Conservation (phyloP, 148 eudicot genomes). For the Pouteria glomerata region DNA sequence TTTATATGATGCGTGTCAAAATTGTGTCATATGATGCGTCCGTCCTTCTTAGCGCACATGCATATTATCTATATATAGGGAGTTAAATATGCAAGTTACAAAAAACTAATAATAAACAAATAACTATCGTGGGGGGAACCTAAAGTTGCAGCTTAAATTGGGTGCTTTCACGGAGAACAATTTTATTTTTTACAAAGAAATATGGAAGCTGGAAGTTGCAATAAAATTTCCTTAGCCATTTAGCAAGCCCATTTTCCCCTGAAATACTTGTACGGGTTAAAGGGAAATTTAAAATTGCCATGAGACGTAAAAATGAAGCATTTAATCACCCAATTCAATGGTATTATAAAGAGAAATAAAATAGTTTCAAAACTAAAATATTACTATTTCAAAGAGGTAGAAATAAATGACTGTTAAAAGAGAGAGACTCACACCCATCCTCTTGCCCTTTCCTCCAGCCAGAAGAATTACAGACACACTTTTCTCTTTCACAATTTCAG, state of each 20-base stretch:
- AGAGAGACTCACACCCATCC: conserved; percentile 77
- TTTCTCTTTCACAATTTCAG: conserved; percentile 57
- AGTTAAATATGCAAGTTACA: too few species aligned
- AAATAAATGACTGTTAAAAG: not conserved
- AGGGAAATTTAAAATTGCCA: not conserved
- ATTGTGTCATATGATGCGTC: too few species aligned
- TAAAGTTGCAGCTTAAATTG: too few species aligned
- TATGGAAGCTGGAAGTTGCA: too few species aligned
- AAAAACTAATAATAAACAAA: too few species aligned
- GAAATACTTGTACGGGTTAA: not conserved
- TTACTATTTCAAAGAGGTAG: not conserved
- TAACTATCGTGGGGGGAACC: too few species aligned
- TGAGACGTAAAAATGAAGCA: not conserved
- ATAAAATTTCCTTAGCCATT: not conserved
- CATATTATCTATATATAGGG: too few species aligned
- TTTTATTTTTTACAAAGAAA: too few species aligned
- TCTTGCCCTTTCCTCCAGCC: conserved; percentile 90
- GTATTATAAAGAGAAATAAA: not conserved
- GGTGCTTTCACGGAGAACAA: too few species aligned
- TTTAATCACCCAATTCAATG: too few species aligned
- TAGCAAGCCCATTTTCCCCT: not conserved
- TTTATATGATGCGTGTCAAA: too few species aligned
- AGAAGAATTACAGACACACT: conserved; percentile 88
- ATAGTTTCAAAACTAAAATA: not conserved
- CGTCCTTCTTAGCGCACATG: too few species aligned